phyloP scores from a whole-genome alignment of 345 rosid species.

The Adansonia digitata region DNA sequence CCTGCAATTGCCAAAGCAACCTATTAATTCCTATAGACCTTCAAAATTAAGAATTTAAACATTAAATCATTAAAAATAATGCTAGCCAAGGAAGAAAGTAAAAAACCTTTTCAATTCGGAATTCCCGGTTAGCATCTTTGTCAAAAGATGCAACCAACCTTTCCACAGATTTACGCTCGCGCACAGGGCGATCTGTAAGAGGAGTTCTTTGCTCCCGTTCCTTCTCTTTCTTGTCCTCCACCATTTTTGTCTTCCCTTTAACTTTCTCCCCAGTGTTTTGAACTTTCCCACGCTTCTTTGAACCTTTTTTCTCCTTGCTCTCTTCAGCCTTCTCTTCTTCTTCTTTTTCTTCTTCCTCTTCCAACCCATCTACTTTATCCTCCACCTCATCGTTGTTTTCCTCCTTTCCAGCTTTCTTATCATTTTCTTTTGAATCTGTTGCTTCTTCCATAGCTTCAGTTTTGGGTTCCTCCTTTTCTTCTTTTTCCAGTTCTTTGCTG shows the following conservation, averaged over 20 bases:
- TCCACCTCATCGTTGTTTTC: slow-evolving; percentile 20
- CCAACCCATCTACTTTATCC: no score
- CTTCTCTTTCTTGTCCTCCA: slow-evolving; percentile 38
- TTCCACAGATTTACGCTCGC: slow-evolving; percentile 87
- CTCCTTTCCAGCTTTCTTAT: slow-evolving; percentile 23
- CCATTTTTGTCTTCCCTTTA: slow-evolving; percentile 37
- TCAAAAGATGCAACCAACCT: slow-evolving; percentile 78
- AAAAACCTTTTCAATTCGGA: slow-evolving; percentile 68
- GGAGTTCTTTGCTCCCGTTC: slow-evolving; percentile 59
- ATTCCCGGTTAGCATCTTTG: slow-evolving; percentile 58
- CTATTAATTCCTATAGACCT: slow-evolving; percentile 13
- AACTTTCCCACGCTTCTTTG: slow-evolving; percentile 39
- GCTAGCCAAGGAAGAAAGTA: not conserved
- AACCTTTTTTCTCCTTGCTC: slow-evolving; percentile 30
- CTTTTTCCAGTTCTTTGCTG: slow-evolving; percentile 15
- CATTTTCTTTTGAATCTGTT: slow-evolving; percentile 23
- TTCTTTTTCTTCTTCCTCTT: slow-evolving; percentile 13
- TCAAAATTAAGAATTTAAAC: not conserved
- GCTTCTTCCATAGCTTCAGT: slow-evolving; percentile 36
- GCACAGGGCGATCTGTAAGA: slow-evolving; percentile 68
- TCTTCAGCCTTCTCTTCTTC: slow-evolving; percentile 31
- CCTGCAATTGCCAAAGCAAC: slow-evolving; percentile 51
- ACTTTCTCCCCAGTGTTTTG: slow-evolving; percentile 34
- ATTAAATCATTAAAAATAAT: not conserved
- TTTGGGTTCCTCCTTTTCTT: slow-evolving; percentile 9